phyloP scores from a whole-genome alignment of 176 grass and related monocot species.

The Juncus inflexus region DNA sequence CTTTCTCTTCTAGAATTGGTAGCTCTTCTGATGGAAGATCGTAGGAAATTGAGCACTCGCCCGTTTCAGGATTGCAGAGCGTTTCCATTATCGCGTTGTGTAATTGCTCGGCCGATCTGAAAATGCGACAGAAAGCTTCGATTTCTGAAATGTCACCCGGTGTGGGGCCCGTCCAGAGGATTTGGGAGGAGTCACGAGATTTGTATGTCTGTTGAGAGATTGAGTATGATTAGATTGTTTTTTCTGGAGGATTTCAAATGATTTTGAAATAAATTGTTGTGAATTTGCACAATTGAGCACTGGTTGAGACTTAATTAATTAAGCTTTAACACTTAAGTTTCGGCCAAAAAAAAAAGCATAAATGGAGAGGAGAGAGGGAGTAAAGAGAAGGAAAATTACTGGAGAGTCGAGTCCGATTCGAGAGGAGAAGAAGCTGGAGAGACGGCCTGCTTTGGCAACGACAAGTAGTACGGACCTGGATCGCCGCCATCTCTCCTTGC shows the following conservation, averaged over 20 bases:
- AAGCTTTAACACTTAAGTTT: too few species aligned
- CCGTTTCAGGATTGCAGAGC: slow-evolving; percentile 89
- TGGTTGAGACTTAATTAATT: neutral
- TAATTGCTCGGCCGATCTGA: slow-evolving; percentile 77
- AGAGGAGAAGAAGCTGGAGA: slow-evolving; percentile 50
- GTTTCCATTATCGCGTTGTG: slow-evolving; percentile 70
- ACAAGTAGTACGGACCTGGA: slow-evolving; percentile 23
- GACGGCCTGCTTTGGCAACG: slow-evolving; percentile 26
- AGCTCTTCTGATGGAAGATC: slow-evolving; percentile 65
- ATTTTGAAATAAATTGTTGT: neutral
- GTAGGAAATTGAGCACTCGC: slow-evolving; percentile 56
- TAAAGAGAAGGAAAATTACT: slow-evolving; percentile 34
- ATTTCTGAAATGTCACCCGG: slow-evolving; percentile 89
- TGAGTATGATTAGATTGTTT: neutral
- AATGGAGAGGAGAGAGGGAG: neutral
- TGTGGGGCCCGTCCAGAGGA: slow-evolving; percentile 73
- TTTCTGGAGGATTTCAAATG: neutral
- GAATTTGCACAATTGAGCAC: neutral
- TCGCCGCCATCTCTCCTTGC: slow-evolving; percentile 31
- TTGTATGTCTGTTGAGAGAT: slow-evolving; percentile 47
- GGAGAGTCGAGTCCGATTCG: slow-evolving; percentile 82
- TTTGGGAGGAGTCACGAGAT: slow-evolving; percentile 58
- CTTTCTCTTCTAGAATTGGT: slow-evolving; percentile 73
- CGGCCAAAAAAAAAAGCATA: neutral
- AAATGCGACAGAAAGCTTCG: slow-evolving; percentile 89